Evolutionary conservation across 208 protist species (phyloP).

Genomic region (Wallacemonas sp.): DNA sequence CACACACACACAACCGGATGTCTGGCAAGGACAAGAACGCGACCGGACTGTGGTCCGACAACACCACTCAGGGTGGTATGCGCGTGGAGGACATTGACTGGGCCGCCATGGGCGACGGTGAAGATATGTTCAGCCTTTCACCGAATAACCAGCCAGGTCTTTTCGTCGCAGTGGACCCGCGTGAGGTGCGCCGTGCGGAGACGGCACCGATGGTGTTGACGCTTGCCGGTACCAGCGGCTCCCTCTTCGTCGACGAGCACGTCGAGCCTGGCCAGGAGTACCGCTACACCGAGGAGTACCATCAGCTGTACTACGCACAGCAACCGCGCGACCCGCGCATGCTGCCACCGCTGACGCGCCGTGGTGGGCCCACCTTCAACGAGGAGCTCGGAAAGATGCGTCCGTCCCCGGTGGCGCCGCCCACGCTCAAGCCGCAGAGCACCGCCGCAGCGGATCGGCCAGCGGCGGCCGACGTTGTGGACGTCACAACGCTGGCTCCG

Average conservation of each 20-base stretch:
- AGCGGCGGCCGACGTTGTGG: not conserved
- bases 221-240: conserved; percentile 48
- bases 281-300: conserved; percentile 82
- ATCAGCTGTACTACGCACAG: conserved; percentile 74
- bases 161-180: conserved; percentile 52
- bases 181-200: conserved; percentile 65
- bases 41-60: not conserved
- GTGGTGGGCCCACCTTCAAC: conserved; percentile 18
- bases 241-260: conserved; percentile 48
- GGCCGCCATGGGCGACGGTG: conserved; percentile 21
- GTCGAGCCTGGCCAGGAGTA: conserved; percentile 70
- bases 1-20: not conserved
- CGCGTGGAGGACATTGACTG: conserved; percentile 37
- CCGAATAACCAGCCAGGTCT: conserved; percentile 21
- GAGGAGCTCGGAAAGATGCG: conserved; percentile 14
- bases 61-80: conserved; percentile 7
- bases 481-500: conserved; percentile 3
- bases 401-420: conserved; percentile 3
- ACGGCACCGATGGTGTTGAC: conserved; percentile 80
- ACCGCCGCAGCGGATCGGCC: not conserved
- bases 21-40: not conserved
- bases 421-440: not conserved
- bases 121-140: conserved; percentile 20
- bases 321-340: conserved; percentile 80
- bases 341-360: conserved; percentile 61